phyloP scores from a whole-genome alignment of 169 alveolate species.

The Hammondia hammondi region DNA sequence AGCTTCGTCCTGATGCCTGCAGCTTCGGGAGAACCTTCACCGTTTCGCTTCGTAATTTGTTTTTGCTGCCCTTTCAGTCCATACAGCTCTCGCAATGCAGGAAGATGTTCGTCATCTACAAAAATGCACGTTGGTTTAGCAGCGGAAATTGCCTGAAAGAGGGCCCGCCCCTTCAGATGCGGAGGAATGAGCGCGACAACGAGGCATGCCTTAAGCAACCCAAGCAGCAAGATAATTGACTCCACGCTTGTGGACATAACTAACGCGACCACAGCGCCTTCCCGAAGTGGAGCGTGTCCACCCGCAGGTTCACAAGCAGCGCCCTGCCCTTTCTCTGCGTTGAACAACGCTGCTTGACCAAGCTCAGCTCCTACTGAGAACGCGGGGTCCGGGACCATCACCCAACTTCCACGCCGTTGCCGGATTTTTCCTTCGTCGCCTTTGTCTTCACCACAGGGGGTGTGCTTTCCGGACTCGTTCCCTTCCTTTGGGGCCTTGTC shows the following conservation, averaged over 20 bases:
- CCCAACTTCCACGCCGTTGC: not conserved
- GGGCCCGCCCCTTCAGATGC: not conserved
- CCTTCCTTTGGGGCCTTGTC: not conserved
- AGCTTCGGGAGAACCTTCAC: not conserved
- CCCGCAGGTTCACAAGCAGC: not conserved
- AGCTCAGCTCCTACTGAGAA: not conserved
- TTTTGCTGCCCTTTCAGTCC: not conserved
- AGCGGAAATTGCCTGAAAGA: not conserved
- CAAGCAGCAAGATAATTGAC: not conserved
- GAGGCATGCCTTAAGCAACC: not conserved
- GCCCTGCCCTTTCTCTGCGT: not conserved
- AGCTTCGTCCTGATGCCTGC: not conserved
- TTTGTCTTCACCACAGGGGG: not conserved
- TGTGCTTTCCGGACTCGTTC: not conserved
- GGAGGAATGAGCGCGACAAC: conserved; percentile 21
- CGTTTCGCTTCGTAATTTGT: not conserved
- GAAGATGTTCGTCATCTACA: not conserved
- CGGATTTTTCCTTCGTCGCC: not conserved
- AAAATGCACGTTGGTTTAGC: not conserved
- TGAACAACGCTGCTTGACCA: not conserved
- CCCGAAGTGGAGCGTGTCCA: not conserved
- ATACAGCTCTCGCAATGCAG: not conserved
- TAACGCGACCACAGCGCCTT: not conserved
- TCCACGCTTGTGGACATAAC: not conserved
- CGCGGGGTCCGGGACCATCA: not conserved